Evolutionary conservation across 1,139 yeast genomes (phyloP).

Genomic region (Taphrina deformans): DNA sequence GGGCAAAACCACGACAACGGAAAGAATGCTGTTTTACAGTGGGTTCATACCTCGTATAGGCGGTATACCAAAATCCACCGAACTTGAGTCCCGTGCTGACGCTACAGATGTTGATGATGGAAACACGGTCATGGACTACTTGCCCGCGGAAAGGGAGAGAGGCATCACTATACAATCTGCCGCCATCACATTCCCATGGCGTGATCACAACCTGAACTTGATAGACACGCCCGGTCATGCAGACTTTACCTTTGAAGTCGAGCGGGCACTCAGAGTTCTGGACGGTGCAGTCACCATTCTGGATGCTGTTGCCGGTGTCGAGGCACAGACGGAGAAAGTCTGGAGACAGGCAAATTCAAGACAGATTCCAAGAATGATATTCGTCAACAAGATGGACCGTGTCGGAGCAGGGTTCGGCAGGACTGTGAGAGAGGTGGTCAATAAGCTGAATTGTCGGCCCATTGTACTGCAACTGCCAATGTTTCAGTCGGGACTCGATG

Average conservation of each 20-base stretch:
- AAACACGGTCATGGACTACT: slow-evolving; percentile 90
- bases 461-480: slow-evolving; percentile 78
- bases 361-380: slow-evolving; percentile 74
- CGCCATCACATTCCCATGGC: slow-evolving; percentile 91
- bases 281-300: slow-evolving; percentile 92
- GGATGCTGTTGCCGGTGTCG: slow-evolving; percentile 97
- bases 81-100: no score
- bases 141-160: slow-evolving; percentile 85
- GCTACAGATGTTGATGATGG: slow-evolving; percentile 78
- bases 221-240: slow-evolving; percentile 99
- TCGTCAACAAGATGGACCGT: slow-evolving; percentile 92
- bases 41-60: slow-evolving; percentile 83
- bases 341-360: slow-evolving; percentile 77
- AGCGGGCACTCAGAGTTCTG: slow-evolving; percentile 78
- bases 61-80: slow-evolving; percentile 43
- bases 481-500: slow-evolving; percentile 49
- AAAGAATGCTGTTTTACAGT: slow-evolving; percentile 82
- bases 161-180: slow-evolving; percentile 98
- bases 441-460: slow-evolving; percentile 71
- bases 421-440: slow-evolving; percentile 81
- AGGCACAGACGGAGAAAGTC: slow-evolving; percentile 95
- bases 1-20: slow-evolving; percentile 89
- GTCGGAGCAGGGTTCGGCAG: slow-evolving; percentile 93
- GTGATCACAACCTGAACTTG: slow-evolving; percentile 68
- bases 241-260: slow-evolving; percentile 93